These are phyloP conservation scores for Solanum dulcamara DNA, from an alignment of 257 asterid species.

Conservation along the genomic window DNA sequence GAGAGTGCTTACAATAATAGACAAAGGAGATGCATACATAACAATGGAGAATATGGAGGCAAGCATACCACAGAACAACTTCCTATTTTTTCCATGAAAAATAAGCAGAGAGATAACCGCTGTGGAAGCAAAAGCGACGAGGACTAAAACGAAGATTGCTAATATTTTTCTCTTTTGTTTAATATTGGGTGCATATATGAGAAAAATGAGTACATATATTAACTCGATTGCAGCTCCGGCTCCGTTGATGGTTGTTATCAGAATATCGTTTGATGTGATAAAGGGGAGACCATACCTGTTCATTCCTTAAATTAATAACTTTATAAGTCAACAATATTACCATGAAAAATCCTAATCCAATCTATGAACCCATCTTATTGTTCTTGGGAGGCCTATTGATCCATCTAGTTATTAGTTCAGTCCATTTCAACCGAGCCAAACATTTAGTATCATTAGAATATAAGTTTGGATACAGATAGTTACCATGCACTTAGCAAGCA, in stretches of 20 bases:
- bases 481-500: conserved; percentile 79
- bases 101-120: conserved; percentile 43
- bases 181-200: conserved; percentile 37
- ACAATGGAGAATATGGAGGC: conserved; percentile 65
- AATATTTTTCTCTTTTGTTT: conserved; percentile 47
- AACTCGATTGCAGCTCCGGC: conserved; percentile 54
- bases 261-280: conserved; percentile 59
- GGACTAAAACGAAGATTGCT: conserved; percentile 24
- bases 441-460: too few species aligned
- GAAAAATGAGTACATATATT: conserved; percentile 35
- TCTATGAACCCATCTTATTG: too few species aligned
- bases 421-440: too few species aligned
- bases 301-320: not conserved
- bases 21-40: conserved; percentile 76
- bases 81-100: conserved; percentile 49
- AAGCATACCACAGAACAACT: conserved; percentile 53
- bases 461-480: not conserved
- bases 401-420: too few species aligned
- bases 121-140: conserved; percentile 26
- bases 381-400: too few species aligned
- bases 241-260: conserved; percentile 54
- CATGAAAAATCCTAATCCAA: too few species aligned
- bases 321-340: too few species aligned
- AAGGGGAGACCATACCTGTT: conserved; percentile 76
- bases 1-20: conserved; percentile 36